Conservation (phyloP, 345 rosid species). For the Luvunga scandens region DNA sequence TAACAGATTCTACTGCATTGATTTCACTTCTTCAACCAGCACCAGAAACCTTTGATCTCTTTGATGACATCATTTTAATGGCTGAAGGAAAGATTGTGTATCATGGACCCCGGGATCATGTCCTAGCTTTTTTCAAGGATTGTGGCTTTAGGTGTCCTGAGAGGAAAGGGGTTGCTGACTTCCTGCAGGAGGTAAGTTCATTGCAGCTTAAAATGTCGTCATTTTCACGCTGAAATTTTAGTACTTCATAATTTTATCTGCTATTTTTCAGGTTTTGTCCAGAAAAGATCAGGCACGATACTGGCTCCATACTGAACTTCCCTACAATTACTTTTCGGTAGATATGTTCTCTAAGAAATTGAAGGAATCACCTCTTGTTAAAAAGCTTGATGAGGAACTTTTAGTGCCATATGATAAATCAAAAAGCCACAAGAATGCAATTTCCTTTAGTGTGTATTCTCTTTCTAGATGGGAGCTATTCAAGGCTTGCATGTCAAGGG, state of each 20-base stretch:
- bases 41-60: constrained; percentile 45
- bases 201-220: background rate
- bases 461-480: constrained; percentile 1
- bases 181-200: constrained; percentile 42
- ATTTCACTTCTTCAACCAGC: constrained; percentile 55
- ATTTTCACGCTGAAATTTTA: background rate
- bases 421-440: background rate
- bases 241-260: background rate
- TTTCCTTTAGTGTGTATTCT: background rate
- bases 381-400: background rate
- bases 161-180: constrained; percentile 49
- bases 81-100: constrained; percentile 47
- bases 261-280: background rate
- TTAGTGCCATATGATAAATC: background rate
- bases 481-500: constrained; percentile 7
- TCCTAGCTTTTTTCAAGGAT: constrained; percentile 37
- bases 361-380: background rate
- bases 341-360: background rate
- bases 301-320: background rate
- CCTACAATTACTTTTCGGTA: background rate
- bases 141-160: constrained; percentile 49
- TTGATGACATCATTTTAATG: constrained; percentile 44
- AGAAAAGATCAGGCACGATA: background rate
- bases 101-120: constrained; percentile 41
- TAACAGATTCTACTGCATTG: constrained; percentile 41